Base-by-base conservation (phyloP, 2,329 filamentous ascomycete genomes). In the Epichloe scottii region DNA sequence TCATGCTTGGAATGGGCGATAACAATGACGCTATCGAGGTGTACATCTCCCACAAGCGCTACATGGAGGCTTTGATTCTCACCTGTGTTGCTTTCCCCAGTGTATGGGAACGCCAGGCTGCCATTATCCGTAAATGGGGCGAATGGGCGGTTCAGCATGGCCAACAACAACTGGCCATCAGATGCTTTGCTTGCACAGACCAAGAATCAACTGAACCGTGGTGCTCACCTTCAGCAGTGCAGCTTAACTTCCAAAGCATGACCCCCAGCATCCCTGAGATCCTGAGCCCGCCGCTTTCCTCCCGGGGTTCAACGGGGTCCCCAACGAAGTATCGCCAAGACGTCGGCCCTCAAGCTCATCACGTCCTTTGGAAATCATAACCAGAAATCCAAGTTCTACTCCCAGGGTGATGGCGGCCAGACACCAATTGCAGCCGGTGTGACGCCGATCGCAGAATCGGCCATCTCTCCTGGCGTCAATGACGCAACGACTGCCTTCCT, bases 1-100 rank as follows among this genome's bases (percentile, higher is more conserved):
- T 97, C 55, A 81, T 98, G 66, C 81, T 98, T 35, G 89, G 90
- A 14, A 82, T 98, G 67, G 90, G 90, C 2, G 91, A 97, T 62
- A 76, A 87, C 59, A 91, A 94, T 57, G 91, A 98, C 64, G 93
- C 93, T 0, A 90, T 98, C 53, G 93, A 98, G 66, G 85, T 96
- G 33, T 98, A 98, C 60, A 81, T 95, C 34, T 95, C 90, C 11
- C 89, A 93, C 57, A 89, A 85, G 65, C 84, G 84, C 60, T 95
- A 85, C 64, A 87, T 98, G 84, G 93, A 98, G 68, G 91, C 93
- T 2, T 76, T 97, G 34, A 78, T 98, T 14, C 76, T 98, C 56
- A 87, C 89, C 0, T 94, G 89, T 60, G 74, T 96, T 12, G 78
- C 85, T 26, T 89, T 85, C 60, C 89, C 91, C 0, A 72, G 77